phyloP scores from a whole-genome alignment of 2,329 filamentous ascomycete species.

The Chaetomium olivaceum region DNA sequence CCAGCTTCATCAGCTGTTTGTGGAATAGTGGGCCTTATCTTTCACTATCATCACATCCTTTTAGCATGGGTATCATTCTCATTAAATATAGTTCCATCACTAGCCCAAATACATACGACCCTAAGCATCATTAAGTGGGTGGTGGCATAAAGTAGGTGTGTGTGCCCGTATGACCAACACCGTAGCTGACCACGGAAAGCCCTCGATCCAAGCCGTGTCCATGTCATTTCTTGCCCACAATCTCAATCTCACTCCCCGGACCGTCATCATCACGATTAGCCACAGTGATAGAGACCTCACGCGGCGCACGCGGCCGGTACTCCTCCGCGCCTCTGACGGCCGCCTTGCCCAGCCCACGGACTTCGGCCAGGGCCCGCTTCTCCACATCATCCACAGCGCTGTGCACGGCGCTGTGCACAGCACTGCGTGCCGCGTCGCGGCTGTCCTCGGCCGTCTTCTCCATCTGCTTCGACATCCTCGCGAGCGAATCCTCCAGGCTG shows the following conservation, averaged over 20 bases:
- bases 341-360: constrained; percentile 12
- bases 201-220: background rate
- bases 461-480: constrained; percentile 2
- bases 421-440: too few relatives aligned
- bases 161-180: background rate
- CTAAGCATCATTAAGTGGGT: background rate
- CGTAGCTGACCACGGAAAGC: too few relatives aligned
- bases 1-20: too few relatives aligned
- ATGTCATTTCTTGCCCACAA: background rate
- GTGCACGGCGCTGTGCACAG: background rate
- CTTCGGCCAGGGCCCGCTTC: constrained; percentile 5
- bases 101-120: background rate
- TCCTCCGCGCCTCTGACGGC: constrained; percentile 6
- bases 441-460: constrained; percentile 9
- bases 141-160: background rate
- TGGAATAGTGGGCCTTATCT: too few relatives aligned
- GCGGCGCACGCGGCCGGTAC: constrained; percentile 3
- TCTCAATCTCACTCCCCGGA: background rate
- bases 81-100: background rate
- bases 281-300: constrained; percentile 10
- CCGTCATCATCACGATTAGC: background rate
- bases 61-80: background rate
- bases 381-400: constrained; percentile 10
- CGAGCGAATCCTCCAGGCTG: constrained; percentile 18
- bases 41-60: too few relatives aligned